Evolutionary conservation across 345 rosid species (phyloP).

Genomic region (Linum tenue): DNA sequence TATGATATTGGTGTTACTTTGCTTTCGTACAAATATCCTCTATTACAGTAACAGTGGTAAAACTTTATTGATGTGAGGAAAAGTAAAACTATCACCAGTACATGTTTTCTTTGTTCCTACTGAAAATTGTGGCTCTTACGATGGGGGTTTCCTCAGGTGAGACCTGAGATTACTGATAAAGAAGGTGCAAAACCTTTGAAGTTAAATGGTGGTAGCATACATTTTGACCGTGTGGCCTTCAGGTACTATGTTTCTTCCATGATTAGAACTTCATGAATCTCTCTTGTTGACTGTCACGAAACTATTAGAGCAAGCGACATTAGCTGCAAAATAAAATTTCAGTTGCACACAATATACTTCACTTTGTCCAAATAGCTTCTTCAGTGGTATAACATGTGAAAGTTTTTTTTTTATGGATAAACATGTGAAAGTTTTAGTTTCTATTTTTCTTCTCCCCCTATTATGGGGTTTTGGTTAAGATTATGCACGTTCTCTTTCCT

Average conservation of each 20-base stretch:
- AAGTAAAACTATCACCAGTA: neutral
- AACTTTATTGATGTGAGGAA: neutral
- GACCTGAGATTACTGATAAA: slow-evolving; percentile 65
- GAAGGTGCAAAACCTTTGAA: slow-evolving; percentile 57
- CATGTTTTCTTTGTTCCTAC: neutral
- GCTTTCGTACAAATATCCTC: no score
- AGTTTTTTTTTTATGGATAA: no score
- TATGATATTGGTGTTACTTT: no score
- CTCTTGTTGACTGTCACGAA: neutral
- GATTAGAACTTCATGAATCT: neutral
- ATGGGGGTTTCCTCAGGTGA: slow-evolving; percentile 49
- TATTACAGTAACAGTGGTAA: no score
- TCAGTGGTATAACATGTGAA: neutral
- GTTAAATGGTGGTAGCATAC: slow-evolving; percentile 71
- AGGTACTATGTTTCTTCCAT: slow-evolving; percentile 36
- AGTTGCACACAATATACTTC: neutral
- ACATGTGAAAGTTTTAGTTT: neutral
- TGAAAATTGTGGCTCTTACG: slow-evolving; percentile 3
- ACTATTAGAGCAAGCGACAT: neutral
- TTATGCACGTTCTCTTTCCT: neutral
- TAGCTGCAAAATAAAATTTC: neutral
- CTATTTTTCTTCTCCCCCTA: neutral
- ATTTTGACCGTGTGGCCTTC: slow-evolving; percentile 80
- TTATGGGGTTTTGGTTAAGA: neutral
- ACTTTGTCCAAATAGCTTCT: neutral